Percentiles rank a stretch among this genome's conserved stretches.
These are phyloP conservation scores for Phytophthora capsici DNA, from an alignment of 352 stramenopile genomes.

Conservation along the genomic window DNA sequence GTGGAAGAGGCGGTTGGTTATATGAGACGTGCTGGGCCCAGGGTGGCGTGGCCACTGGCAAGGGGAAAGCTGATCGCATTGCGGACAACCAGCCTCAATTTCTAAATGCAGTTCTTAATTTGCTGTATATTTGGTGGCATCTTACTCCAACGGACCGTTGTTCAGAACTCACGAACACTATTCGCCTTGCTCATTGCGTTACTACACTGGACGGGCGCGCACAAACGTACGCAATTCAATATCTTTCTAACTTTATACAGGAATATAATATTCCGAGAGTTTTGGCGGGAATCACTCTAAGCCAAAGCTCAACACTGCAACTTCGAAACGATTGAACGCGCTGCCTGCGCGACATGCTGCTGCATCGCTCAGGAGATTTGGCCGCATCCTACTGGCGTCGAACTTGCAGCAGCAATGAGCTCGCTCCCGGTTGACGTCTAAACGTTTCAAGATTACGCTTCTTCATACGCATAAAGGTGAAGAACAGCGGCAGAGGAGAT, in stretches of 20 bases:
- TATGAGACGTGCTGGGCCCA: neutral
- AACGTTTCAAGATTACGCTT: constrained; percentile 15
- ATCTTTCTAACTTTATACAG: neutral
- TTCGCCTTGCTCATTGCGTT: constrained; percentile 17
- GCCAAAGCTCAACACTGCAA: constrained; percentile 3
- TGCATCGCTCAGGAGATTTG: constrained; percentile 17
- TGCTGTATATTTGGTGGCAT: neutral
- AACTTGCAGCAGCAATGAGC: too few relatives aligned
- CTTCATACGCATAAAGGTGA: neutral
- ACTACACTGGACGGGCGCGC: neutral
- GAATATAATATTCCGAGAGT: neutral
- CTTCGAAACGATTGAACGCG: constrained; percentile 13
- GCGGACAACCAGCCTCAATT: too few relatives aligned
- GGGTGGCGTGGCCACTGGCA: too few relatives aligned
- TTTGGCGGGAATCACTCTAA: neutral
- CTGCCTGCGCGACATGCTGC: constrained; percentile 22
- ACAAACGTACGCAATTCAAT: constrained; percentile 4
- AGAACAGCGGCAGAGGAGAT: constrained; percentile 23
- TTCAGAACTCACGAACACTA: constrained; percentile 5
- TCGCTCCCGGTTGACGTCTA: neutral
- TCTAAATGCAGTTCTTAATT: too few relatives aligned
- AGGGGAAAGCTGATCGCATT: neutral
- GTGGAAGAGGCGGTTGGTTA: constrained; percentile 20
- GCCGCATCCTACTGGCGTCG: neutral
- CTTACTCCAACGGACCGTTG: neutral